Evolutionary conservation across 2,329 filamentous ascomycete species (phyloP), one percentile per base, ranked within the genome.

Genomic region (Aspergillus sp.): DNA sequence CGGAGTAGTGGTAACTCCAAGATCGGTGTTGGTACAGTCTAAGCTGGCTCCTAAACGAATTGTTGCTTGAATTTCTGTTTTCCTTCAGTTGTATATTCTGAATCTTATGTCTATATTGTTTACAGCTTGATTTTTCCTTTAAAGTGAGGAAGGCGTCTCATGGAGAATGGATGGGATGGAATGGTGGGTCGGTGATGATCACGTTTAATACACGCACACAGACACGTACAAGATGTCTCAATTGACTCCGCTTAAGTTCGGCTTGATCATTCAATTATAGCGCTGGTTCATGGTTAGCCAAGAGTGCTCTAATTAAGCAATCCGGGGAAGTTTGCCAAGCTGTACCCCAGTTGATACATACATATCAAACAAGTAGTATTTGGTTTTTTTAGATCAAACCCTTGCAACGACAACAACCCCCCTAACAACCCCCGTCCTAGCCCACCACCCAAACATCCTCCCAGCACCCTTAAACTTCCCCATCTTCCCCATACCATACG

Each of bases 361-460:
- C n/a, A n/a, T n/a, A n/a, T n/a, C n/a, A n/a, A n/a, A n/a, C n/a
- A n/a, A n/a, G n/a, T n/a, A n/a, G n/a, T n/a, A n/a, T n/a, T n/a
- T n/a, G n/a, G n/a, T n/a, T n/a, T n/a, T n/a, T n/a, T n/a, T n/a
- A n/a, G n/a, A n/a, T 17, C 30, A 55, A 20, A 39, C 44, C 26
- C 62, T 73, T 6, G 77, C 78, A 48, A 78, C 69, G 38, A 77
- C 68, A 56, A 79, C 69, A 56, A 74, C 62, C 13, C 76, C 76
- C 55, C 69, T 69, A 2, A 80, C 67, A 36, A 75, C 56, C 4
- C 71, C 73, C 51, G 65, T 71, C 44, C 60, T 65, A 3, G 67
- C 75, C 77, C 76, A 80, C 76, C 76, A 78, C n/a, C 51, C 57
- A 60, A 79, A 80, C 20, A 76, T 62, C 45, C 51, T 59, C 39